Evolutionary conservation across 345 rosid genomes (phyloP).

Genomic region (Angophora floribunda): DNA sequence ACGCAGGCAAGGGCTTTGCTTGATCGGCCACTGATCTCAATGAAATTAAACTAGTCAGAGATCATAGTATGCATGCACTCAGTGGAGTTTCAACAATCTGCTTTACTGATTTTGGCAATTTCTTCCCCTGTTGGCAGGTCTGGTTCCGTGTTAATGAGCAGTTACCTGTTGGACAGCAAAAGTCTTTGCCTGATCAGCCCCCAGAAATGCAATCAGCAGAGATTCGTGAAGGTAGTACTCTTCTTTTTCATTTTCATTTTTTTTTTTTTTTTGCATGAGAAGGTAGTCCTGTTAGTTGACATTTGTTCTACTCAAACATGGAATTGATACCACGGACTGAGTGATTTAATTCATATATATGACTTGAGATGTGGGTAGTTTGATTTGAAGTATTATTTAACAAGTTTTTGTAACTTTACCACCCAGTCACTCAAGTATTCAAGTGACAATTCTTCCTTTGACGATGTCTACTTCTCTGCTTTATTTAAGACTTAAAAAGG

Average conservation of each 20-base stretch:
- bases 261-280: background rate
- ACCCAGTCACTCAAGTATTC: background rate
- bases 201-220: conserved; percentile 57
- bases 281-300: conserved; percentile 15
- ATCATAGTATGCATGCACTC: conserved; percentile 19
- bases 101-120: conserved; percentile 37
- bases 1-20: conserved; percentile 89
- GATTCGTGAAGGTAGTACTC: conserved; percentile 30
- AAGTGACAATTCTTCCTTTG: background rate
- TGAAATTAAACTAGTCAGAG: conserved; percentile 79
- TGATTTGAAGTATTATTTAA: background rate
- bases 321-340: background rate
- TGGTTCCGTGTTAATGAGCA: conserved; percentile 97
- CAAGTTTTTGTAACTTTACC: background rate
- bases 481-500: background rate
- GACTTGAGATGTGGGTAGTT: background rate
- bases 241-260: too few relatives aligned
- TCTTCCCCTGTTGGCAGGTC: conserved; percentile 51
- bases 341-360: background rate
- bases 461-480: background rate
- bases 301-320: background rate
- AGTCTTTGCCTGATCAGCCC: conserved; percentile 75
- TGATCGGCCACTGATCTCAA: conserved; percentile 61
- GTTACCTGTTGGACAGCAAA: conserved; percentile 64
- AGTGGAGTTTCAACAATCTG: conserved; percentile 23